Evolutionary conservation across 306 rosid genomes (phyloP), one percentile per base, ranked within the genome.

Genomic region (Dryas drummondii): DNA sequence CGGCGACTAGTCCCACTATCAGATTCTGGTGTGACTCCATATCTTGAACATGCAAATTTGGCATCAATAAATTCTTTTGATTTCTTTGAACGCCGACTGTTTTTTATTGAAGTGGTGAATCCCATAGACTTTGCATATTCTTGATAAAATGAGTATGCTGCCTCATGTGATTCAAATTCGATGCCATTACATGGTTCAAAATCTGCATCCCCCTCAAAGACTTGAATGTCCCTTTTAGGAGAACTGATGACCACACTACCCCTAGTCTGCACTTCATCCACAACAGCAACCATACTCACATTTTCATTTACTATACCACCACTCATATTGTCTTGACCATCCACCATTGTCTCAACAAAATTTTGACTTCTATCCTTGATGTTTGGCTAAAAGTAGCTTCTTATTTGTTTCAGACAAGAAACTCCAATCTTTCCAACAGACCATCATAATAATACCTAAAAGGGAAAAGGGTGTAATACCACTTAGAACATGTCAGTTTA

Each of bases 111-210:
- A 59, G 97, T 93, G 44, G 98, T 93, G 87, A 93, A 93, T 37
- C 98, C 98, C 98, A 93, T 93, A 54, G 98, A 93, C 81, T 93
- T 93, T 66, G 97, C 97, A 87, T 90, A 93, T 72, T 93, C 94
- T 80, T 93, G 97, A 72, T 89, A 91, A 84, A 93, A 91, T 56
- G 90, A 74, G 76, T 93, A 93, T 2, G 97, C 98, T 2, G 87
- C 89, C 84, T 91, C 98, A 49, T 93, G 91, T 65, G 98, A 87
- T 61, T 87, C 90, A 70, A 93, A 93, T 66, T 90, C 97, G 79
- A 91, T 90, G 62, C 97, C 98, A 84, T 62, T 80, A 77, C 81
- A 86, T 3, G 91, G 98, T 84, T 93, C 97, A 76, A 93, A 80
- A 73, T 91, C 90, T 76, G 74, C 70, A 73, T 93, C 94, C 76